Percentiles rank a stretch among this genome's conserved stretches.
These are phyloP conservation scores for Lithospermum erythrorhizon DNA, from an alignment of 257 asterid genomes.

Conservation along the genomic window DNA sequence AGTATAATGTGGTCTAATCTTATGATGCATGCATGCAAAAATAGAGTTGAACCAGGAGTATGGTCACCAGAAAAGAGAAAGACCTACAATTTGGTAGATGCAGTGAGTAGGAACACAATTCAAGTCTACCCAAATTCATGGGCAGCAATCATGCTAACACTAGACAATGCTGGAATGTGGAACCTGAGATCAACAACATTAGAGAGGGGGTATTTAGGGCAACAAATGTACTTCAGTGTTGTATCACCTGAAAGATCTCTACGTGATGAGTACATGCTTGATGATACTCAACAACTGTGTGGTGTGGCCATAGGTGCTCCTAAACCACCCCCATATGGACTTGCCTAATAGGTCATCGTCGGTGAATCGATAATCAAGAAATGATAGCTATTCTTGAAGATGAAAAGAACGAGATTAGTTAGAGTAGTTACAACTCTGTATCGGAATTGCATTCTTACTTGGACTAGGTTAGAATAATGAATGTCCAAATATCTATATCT, in stretches of 20 bases:
- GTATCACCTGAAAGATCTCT: slow-evolving; percentile 41
- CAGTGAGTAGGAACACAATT: slow-evolving; percentile 46
- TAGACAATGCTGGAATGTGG: slow-evolving; percentile 72
- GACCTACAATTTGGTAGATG: slow-evolving; percentile 56
- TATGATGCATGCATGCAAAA: background rate
- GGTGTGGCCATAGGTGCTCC: slow-evolving; percentile 44
- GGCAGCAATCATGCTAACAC: slow-evolving; percentile 51
- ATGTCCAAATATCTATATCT: no score
- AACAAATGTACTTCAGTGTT: slow-evolving; percentile 50
- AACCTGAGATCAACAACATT: slow-evolving; percentile 32
- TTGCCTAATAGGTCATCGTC: slow-evolving; percentile 14
- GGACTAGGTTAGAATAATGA: background rate
- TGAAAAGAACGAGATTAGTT: background rate
- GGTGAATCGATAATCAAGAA: slow-evolving; percentile 6
- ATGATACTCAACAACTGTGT: slow-evolving; percentile 25
- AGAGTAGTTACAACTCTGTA: no score
- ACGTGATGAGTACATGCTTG: slow-evolving; percentile 48
- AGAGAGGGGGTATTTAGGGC: slow-evolving; percentile 54
- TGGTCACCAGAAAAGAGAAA: slow-evolving; percentile 51
- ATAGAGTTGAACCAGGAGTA: slow-evolving; percentile 49
- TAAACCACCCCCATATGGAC: slow-evolving; percentile 24
- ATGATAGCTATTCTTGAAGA: background rate
- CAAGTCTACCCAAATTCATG: slow-evolving; percentile 61
- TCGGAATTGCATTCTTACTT: background rate
- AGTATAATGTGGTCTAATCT: background rate